These are phyloP conservation scores for Cystobasidium onofrii DNA, from an alignment of 768 basidiomycete species.

Conservation along the genomic window DNA sequence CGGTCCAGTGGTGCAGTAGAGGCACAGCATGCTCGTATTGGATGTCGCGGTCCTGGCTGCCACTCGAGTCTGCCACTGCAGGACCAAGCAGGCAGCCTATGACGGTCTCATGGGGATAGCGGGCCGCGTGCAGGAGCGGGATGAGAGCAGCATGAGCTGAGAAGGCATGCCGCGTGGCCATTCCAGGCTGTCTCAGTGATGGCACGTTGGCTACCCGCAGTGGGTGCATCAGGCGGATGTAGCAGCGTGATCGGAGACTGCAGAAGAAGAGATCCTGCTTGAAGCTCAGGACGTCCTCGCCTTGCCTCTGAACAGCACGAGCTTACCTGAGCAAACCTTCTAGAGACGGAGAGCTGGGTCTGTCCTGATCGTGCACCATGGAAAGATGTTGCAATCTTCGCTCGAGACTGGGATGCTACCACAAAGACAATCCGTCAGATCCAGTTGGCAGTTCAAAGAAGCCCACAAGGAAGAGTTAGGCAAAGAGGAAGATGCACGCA, in stretches of 20 bases:
- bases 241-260: not conserved
- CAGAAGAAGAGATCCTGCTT: not conserved
- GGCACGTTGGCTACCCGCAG: not conserved
- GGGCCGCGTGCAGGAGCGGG: slow-evolving; percentile 68
- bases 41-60: not conserved
- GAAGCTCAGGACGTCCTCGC: no score
- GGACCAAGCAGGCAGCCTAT: slow-evolving; percentile 67
- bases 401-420: no score
- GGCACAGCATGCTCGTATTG: slow-evolving; percentile 58
- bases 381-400: no score
- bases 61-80: slow-evolving; percentile 34
- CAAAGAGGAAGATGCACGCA: no score
- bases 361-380: no score
- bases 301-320: no score
- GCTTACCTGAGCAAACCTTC: no score
- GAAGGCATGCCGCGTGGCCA: not conserved
- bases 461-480: no score
- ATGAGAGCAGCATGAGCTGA: slow-evolving; percentile 56
- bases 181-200: not conserved
- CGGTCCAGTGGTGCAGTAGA: slow-evolving; percentile 75
- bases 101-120: slow-evolving; percentile 65
- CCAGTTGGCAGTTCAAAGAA: no score
- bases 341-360: no score
- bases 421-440: no score
- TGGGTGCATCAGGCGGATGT: not conserved